Evolutionary conservation across 2,329 filamentous ascomycete species (phyloP).

Genomic region (Arthrobotrys iridis): DNA sequence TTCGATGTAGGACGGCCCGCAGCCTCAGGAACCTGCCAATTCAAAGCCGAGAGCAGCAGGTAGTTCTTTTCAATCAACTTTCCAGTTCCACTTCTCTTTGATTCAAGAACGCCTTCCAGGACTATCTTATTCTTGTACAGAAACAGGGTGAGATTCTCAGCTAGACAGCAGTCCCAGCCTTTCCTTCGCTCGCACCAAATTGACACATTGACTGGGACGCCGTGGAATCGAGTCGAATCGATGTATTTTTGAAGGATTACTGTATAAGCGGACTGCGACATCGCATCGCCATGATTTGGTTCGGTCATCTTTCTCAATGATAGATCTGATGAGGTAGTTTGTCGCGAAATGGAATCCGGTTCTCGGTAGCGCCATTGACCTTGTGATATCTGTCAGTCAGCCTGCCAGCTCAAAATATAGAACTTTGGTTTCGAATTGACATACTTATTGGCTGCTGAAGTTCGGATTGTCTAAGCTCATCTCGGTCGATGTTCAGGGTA

Average conservation of each 20-base stretch:
- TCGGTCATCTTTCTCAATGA: no score
- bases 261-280: no score
- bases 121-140: neutral
- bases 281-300: no score
- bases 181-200: neutral
- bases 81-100: neutral
- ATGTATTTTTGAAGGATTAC: neutral
- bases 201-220: neutral
- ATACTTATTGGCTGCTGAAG: no score
- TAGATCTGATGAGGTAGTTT: no score
- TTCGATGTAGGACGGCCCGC: neutral
- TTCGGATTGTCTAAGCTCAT: no score
- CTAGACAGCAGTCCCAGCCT: neutral
- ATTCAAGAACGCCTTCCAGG: neutral
- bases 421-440: no score
- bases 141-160: neutral
- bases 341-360: no score
- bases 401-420: no score
- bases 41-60: neutral
- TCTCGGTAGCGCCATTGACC: no score
- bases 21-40: neutral
- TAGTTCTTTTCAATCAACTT: neutral
- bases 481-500: no score
- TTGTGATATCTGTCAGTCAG: no score
- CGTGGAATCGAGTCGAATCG: neutral